Evolutionary conservation across 139 green algal species (phyloP), one percentile per base, ranked within the genome.

Genomic region (Chlorella sp.): DNA sequence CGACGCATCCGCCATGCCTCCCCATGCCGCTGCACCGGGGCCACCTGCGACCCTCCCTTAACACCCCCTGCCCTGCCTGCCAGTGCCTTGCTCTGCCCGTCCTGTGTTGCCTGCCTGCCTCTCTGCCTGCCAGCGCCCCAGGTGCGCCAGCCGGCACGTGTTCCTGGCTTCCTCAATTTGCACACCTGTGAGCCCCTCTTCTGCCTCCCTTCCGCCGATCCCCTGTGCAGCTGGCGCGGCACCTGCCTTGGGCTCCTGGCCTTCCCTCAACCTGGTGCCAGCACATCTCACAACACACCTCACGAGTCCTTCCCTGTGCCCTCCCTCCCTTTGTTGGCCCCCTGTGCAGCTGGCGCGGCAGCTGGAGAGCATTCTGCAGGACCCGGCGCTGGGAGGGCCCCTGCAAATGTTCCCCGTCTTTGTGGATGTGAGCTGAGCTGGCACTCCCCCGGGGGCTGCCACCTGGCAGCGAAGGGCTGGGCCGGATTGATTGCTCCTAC

Each of bases 341-440:
- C 7, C 40, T 1, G 11, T 57, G 88, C 88, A 91, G 88, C 24
- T 88, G 7, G 81, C 81, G 26, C 81, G n/a, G 11, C 88, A 91
- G 66, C 81, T 91, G 42, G 81, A 91, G 28, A 53, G 40, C 7
- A 76, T 88, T 7, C 26, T 90, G 30, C 12, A 22, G 15, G 64
- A 80, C 16, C 61, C 61, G 4, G 36, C 78, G 2, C 64, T 73
- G 19, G 87, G 87, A 32, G 78, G 64, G 5, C 78, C 40, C 7
- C 3, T 16, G 0, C 39, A n/a, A 16, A 24, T 76, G 39, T 85
- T 91, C 53, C 83, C 36, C 22, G 30, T 60, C 26, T 91, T 88
- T 40, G 64, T 75, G 14, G 42, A 57, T 32, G 80, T 48, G 36
- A 81, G 76, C 11, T 57, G 48, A 57, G 48, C 48, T 57, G 48